Percentiles rank a stretch among this genome's conserved stretches.
phyloP scores from a whole-genome alignment of 495 filamentous ascomycete genomes.

The Amorphotheca resinae region DNA sequence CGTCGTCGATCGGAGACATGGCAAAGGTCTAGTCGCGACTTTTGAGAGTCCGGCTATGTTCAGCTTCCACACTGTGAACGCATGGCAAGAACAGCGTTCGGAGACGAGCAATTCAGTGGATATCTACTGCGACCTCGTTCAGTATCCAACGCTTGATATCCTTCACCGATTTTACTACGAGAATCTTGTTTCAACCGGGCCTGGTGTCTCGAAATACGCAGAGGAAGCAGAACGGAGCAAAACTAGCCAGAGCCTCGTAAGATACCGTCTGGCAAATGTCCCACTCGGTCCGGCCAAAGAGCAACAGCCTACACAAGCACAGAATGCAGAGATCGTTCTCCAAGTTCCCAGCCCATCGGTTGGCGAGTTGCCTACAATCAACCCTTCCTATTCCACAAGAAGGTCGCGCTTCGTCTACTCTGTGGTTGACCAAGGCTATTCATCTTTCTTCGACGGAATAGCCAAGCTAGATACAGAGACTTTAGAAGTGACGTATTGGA shows the following conservation, averaged over 20 bases:
- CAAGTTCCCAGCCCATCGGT: conserved; percentile 23
- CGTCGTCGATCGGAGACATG: conserved; percentile 44
- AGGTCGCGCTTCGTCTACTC: conserved; percentile 55
- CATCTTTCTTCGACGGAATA: conserved; percentile 52
- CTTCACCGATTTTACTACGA: conserved; percentile 46
- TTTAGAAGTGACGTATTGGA: conserved; percentile 38
- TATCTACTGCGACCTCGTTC: conserved; percentile 46
- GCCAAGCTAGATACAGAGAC: conserved; percentile 54
- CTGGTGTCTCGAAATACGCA: conserved; percentile 15
- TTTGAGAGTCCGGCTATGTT: conserved; percentile 53
- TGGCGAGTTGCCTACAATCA: conserved; percentile 55
- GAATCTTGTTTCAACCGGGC: conserved; percentile 35
- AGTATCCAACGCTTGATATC: conserved; percentile 42
- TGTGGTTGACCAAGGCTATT: conserved; percentile 40
- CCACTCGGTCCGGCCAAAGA: neutral
- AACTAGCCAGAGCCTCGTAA: neutral
- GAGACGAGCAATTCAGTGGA: conserved; percentile 25
- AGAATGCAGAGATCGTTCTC: neutral
- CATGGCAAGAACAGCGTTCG: conserved; percentile 29
- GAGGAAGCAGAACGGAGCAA: conserved; percentile 10
- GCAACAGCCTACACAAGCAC: too few relatives aligned
- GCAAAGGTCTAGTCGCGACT: conserved; percentile 42
- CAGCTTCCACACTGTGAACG: conserved; percentile 66
- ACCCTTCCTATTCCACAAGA: conserved; percentile 39
- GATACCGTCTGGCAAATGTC: conserved; percentile 3